Evolutionary conservation across 306 rosid species (phyloP), one percentile per base, ranked within the genome.

Genomic region (Pterocarpus macrocarpus): DNA sequence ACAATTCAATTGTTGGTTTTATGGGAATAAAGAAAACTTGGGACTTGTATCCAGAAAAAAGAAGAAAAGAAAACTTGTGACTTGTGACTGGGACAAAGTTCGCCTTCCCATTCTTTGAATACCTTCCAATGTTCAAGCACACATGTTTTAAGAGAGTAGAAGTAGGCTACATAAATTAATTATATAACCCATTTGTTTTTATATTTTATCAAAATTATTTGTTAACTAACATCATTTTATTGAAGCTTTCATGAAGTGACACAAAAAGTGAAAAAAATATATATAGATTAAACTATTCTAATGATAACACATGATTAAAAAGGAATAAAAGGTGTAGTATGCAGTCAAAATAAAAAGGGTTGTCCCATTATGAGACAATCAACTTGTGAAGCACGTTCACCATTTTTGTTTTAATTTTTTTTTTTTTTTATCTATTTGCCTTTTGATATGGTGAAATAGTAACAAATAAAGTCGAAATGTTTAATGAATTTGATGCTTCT

Each of bases 261-360:
- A 50, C 15, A 49, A 30, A 47, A 69, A 47, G 41, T 13, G 15
- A 69, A 4, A 4, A 41, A 14, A 0, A 43, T 38, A 38, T 38
- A 9, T 47, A 47, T 9, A 47, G 53, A 50, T 47, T 47, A 49
- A 22, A 14, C 4, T 14, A 50, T 71, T 7, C 7, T 50, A 50
- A 71, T n/a, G 64, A 71, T 34, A 32, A 36, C 50, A 33, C 5
- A n/a, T 50, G 57, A n/a, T 50, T 1, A 6, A 50, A 50, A 50
- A 14, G 57, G 2, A 71, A 34, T 7, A 5, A 72, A 72, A 50
- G 4, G 57, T 50, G 57, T 16, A 8, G 5, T 2, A 53, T 5
- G 17, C 5, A 8, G 43, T 12, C n/a, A 71, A 71, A 71, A 52
- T 71, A 53, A n/a, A 70, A 49, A 14, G 62, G 8, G 16, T 70